phyloP scores from a whole-genome alignment of 2,329 filamentous ascomycete species.

The Lomentospora prolificans region DNA sequence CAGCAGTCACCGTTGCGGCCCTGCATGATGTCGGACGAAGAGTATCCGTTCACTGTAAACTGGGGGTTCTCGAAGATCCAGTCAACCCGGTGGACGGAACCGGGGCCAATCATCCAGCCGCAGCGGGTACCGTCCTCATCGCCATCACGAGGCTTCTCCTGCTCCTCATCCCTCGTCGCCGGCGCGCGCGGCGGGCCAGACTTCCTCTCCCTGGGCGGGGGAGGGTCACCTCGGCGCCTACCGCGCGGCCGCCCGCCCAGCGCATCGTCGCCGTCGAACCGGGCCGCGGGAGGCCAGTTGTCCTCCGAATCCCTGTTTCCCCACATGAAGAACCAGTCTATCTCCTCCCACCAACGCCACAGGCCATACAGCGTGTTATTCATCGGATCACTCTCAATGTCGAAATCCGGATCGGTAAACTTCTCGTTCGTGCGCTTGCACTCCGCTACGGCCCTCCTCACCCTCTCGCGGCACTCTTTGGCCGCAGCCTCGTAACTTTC shows the following conservation, averaged over 20 bases:
- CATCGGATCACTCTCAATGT: constrained; percentile 62
- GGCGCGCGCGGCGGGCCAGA: not conserved
- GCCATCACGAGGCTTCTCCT: constrained; percentile 8
- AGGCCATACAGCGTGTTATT: constrained; percentile 24
- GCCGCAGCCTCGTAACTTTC: constrained; percentile 32
- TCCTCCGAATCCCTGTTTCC: constrained; percentile 27
- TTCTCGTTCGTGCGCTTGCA: constrained; percentile 42
- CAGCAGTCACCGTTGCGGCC: constrained; percentile 76
- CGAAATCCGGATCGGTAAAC: constrained; percentile 76
- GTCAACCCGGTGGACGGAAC: constrained; percentile 32
- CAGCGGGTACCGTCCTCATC: constrained; percentile 7
- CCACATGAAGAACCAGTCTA: constrained; percentile 45
- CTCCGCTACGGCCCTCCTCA: constrained; percentile 28
- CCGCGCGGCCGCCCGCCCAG: not conserved
- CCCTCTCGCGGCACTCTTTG: constrained; percentile 27
- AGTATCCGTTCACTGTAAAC: constrained; percentile 70
- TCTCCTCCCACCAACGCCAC: not conserved
- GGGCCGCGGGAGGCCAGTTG: not conserved
- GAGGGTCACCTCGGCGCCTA: not conserved
- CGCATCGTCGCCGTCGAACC: not conserved
- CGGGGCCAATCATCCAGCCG: constrained; percentile 15
- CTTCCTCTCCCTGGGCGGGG: not conserved
- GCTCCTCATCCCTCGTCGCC: constrained; percentile 8
- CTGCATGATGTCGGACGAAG: constrained; percentile 71
- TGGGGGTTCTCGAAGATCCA: constrained; percentile 64